Conservation (phyloP, 2,329 filamentous ascomycete genomes). For the Epichloe sp. region DNA sequence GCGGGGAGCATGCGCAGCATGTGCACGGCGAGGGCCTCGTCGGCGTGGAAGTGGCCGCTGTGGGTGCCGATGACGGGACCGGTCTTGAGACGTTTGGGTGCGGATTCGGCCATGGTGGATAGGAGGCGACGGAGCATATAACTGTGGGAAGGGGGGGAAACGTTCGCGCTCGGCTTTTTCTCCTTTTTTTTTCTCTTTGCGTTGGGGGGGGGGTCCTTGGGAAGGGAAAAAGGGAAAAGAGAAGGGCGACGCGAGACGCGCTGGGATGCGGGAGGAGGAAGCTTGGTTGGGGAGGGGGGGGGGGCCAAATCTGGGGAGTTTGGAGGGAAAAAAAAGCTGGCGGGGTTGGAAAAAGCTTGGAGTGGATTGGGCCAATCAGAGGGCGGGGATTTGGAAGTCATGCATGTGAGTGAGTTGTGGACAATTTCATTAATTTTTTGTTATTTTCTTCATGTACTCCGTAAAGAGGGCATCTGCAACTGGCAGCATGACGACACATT, state of each 20-base stretch:
- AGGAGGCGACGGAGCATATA: constrained; percentile 21
- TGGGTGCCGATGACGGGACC: constrained; percentile 72
- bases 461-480: no score
- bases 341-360: not conserved
- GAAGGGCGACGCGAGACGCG: no score
- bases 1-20: constrained; percentile 81
- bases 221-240: not conserved
- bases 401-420: no score
- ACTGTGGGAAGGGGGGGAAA: not conserved
- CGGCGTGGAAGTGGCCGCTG: constrained; percentile 97
- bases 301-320: no score
- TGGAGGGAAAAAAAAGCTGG: not conserved
- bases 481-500: no score
- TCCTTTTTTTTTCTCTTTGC: not conserved
- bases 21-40: constrained; percentile 93
- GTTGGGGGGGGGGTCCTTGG: not conserved
- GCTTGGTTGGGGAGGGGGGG: no score
- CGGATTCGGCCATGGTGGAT: constrained; percentile 41
- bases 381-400: not conserved
- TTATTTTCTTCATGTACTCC: no score
- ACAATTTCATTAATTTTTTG: no score
- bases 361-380: not conserved
- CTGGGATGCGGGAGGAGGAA: not conserved
- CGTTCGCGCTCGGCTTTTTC: no score
- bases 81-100: constrained; percentile 68